A percentile compares a stretch with the other conserved stretches of the same genome.
These are phyloP conservation scores for Boletus coccyginus DNA, from an alignment of 768 basidiomycete genomes.

Conservation along the genomic window DNA sequence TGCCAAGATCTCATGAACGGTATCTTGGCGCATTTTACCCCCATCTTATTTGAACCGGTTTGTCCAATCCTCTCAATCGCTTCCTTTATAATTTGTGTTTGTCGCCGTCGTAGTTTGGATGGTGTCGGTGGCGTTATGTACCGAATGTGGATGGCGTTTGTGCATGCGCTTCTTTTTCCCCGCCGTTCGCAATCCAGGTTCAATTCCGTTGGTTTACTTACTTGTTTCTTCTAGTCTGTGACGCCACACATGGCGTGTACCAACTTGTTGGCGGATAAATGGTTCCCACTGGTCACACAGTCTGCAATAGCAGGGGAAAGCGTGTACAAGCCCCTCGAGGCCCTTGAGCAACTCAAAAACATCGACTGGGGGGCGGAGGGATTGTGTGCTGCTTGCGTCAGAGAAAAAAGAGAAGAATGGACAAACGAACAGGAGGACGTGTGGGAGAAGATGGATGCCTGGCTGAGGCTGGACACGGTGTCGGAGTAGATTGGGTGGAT, in stretches of 20 bases:
- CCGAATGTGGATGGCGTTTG: neutral
- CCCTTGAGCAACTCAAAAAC: slow-evolving; percentile 55
- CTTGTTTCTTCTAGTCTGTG: slow-evolving; percentile 34
- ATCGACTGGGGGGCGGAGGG: slow-evolving; percentile 60
- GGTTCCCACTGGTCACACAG: slow-evolving; percentile 70
- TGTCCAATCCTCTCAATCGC: slow-evolving; percentile 8
- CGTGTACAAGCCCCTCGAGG: slow-evolving; percentile 71
- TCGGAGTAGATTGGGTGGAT: slow-evolving; percentile 7
- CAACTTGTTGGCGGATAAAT: slow-evolving; percentile 64
- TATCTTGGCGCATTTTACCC: slow-evolving; percentile 67
- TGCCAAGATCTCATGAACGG: slow-evolving; percentile 50
- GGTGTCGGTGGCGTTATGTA: neutral
- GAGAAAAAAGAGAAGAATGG: slow-evolving; percentile 66
- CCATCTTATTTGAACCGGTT: slow-evolving; percentile 65
- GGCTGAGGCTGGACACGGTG: slow-evolving; percentile 37
- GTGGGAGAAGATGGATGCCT: slow-evolving; percentile 60
- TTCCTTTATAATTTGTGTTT: neutral
- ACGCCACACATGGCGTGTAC: slow-evolving; percentile 76
- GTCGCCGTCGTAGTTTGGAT: neutral
- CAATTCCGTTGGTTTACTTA: neutral
- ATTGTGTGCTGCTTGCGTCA: slow-evolving; percentile 55
- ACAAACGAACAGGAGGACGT: slow-evolving; percentile 53
- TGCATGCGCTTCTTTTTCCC: neutral
- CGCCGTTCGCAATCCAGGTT: neutral
- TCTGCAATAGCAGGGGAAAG: slow-evolving; percentile 61